Evolutionary conservation across 352 stramenopile species (phyloP), one percentile per base, ranked within the genome.

Genomic region (Pythium insidiosum): DNA sequence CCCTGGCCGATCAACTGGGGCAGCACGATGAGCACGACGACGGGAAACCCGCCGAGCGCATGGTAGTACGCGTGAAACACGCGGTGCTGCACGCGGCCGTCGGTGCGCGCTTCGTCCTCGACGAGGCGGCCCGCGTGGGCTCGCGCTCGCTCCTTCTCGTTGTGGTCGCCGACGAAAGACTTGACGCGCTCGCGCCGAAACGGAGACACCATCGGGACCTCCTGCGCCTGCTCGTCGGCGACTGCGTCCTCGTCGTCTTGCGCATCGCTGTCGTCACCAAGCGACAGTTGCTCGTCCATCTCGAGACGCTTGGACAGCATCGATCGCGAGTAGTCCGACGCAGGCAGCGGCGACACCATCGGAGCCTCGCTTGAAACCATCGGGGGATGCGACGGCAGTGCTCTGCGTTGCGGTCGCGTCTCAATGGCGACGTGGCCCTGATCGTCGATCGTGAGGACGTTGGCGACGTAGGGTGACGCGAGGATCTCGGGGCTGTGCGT

Each of bases 1-100:
- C 38, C 59, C 46, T 97, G 84, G 48, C 80, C 90, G 6, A 73
- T 20, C 4, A 66, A 45, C 45, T 91, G 96, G 3, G 73, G 67
- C 22, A 72, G 36, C 16, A 82, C 29, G 15, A 82, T 48, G 12
- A 68, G 10, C 24, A 51, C 29, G 1, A 70, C 39, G 13, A 77
- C 50, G 2, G 48, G 45, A 16, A 77, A 62, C 0, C 70, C 59
- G 11, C 70, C 70, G 33, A 74, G 48, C 0, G 69, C 66, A 15
- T 50, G 45, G 22, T 75, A 73, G 39, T 73, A 69, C 6, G 60
- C 48, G 3, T 23, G 28, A 42, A 66, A 73, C 0, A 73, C 57
- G 23, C 58, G 52, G 6, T 39, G 29, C 4, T 51, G 38, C 24
- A 73, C 63, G 20, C 58, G 54, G 1, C 63, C 63, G 53, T 67